A percentile compares a stretch with the other conserved stretches of the same genome.
Evolutionary conservation across 108 stramenopile species (phyloP).

Genomic region (Fragilaria radians): DNA sequence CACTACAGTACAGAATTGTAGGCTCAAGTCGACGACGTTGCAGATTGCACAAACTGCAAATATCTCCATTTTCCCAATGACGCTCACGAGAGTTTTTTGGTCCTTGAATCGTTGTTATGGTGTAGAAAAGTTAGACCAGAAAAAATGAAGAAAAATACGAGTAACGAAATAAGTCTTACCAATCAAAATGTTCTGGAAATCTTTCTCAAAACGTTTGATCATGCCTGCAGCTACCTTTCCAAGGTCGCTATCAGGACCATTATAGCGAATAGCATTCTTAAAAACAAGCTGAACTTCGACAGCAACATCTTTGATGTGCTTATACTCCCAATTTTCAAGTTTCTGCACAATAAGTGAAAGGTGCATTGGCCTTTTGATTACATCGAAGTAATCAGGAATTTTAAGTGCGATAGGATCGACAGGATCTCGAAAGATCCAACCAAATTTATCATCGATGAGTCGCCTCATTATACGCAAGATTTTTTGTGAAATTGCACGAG

Average conservation of each 20-base stretch:
- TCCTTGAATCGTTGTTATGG: no score
- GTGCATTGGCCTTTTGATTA: constrained; percentile 95
- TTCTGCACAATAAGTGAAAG: constrained; percentile 89
- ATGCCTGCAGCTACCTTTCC: constrained; percentile 68
- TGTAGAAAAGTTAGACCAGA: no score
- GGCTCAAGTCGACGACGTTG: constrained; percentile 74
- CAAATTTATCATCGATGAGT: constrained; percentile 86
- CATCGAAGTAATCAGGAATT: constrained; percentile 92
- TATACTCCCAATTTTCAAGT: constrained; percentile 86
- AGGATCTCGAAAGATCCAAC: constrained; percentile 86
- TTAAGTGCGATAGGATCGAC: constrained; percentile 93
- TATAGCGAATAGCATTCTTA: constrained; percentile 97
- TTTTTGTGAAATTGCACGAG: constrained; percentile 69
- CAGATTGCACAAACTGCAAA: constrained; percentile 81
- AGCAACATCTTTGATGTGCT: constrained; percentile 72
- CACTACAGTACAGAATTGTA: constrained; percentile 82
- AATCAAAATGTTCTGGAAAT: constrained; percentile 38
- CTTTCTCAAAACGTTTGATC: constrained; percentile 50
- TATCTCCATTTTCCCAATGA: constrained; percentile 35
- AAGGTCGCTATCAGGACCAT: constrained; percentile 80
- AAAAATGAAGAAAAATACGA: no score
- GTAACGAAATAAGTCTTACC: constrained; percentile 20
- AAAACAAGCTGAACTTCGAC: constrained; percentile 87
- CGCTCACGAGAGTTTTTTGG: constrained; percentile 21
- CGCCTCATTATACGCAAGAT: constrained; percentile 79